Base-by-base conservation (phyloP, 2,329 filamentous ascomycete genomes). In the Pseudogymnoascus sp. region DNA sequence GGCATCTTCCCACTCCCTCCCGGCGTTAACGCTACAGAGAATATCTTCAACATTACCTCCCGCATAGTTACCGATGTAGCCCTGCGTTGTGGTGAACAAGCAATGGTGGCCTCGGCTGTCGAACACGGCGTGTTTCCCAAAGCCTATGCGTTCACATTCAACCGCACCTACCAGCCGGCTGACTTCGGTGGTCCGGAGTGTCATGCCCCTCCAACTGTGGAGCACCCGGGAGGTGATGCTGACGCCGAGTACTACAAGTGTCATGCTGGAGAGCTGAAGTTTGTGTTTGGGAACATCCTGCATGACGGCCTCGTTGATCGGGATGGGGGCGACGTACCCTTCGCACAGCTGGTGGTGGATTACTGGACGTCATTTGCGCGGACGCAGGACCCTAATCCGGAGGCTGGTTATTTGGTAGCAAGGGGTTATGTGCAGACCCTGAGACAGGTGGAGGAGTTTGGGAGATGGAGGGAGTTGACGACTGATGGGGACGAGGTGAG, bases 171-270 rank as follows among this genome's bases (percentile, higher is more conserved):
- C 59, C 72, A 73, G 57, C 66, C 64, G 11, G 67, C 67, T 14
- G 41, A 50, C 59, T 50, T 50, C 33, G 33, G 22, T n/a, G 35
- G 35, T 4, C 25, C 35, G 2, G 59, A 50, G 57, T 73, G 68
- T 50, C 63, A 65, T 30, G 65, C 67, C 22, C 68, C 67, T 5
- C 58, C 64, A 7, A 68, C 68, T 1, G 43, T 65, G 1, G 58
- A 59, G 1, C 65, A 70, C 30, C 72, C 70, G n/a, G 62, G 70
- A 38, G 69, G 69, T 7, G 66, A 73, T 41, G 70, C 71, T 1
- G 60, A 66, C 9, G 39, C 62, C 3, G 72, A 73, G 36, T 74
- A 74, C 61, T 73, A 71, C 66, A 74, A 74, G 61, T 74, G 71
- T 59, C 72, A 74, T 43, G 69, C 69, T 9, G 72, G 72, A 1